Evolutionary conservation across 768 basidiomycete species (phyloP).

Genomic region (Lactarius sp.): DNA sequence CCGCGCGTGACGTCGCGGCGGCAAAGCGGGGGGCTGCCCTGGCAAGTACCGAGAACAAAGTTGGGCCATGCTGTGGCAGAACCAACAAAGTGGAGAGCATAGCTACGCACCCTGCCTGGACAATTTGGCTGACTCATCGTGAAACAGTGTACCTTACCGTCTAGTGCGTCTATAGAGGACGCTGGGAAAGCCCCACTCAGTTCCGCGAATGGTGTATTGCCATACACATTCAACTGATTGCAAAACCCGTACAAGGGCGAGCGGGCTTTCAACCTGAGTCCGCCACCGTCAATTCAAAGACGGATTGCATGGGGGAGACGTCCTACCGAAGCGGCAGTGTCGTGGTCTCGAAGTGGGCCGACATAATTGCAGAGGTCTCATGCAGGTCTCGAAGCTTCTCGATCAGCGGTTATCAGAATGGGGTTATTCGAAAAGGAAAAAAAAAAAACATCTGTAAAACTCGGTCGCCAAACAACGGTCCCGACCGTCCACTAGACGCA

Average conservation of each 20-base stretch:
- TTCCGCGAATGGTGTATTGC: slow-evolving; percentile 48
- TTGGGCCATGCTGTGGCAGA: slow-evolving; percentile 1
- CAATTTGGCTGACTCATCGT: slow-evolving; percentile 31
- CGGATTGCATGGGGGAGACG: background rate
- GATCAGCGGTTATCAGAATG: background rate
- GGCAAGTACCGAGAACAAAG: background rate
- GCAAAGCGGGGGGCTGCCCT: slow-evolving; percentile 28
- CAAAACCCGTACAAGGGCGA: slow-evolving; percentile 41
- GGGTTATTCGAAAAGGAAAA: background rate
- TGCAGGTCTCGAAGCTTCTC: slow-evolving; percentile 28
- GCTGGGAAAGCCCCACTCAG: slow-evolving; percentile 54
- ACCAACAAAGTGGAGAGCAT: background rate
- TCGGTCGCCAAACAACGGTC: background rate
- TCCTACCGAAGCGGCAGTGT: slow-evolving; percentile 34
- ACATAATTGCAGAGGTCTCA: slow-evolving; percentile 35
- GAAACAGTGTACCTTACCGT: slow-evolving; percentile 36
- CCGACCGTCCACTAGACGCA: background rate
- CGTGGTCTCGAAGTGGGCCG: slow-evolving; percentile 35
- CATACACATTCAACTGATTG: slow-evolving; percentile 49
- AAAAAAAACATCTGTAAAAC: background rate
- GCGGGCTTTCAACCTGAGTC: slow-evolving; percentile 35
- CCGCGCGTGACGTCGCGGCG: slow-evolving; percentile 58
- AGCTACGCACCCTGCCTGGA: slow-evolving; percentile 11
- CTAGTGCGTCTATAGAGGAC: slow-evolving; percentile 30
- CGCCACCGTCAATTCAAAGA: background rate